These are phyloP conservation scores for Erodium trifolium DNA, from an alignment of 441 rosid species.

Conservation along the genomic window DNA sequence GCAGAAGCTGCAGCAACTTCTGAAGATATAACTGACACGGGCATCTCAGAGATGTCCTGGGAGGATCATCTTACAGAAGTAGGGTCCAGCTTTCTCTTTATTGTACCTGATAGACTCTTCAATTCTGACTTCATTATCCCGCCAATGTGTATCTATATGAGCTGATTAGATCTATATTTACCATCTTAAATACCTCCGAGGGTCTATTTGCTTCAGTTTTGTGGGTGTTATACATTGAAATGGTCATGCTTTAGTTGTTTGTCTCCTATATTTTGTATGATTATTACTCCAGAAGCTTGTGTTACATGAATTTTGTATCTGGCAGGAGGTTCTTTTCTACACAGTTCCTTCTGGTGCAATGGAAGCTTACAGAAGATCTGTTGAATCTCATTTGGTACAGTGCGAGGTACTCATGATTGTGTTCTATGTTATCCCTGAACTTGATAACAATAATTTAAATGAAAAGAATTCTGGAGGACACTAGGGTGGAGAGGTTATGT, in stretches of 20 bases:
- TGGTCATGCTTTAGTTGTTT: background rate
- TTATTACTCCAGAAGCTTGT: slow-evolving; percentile 2
- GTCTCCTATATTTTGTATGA: background rate
- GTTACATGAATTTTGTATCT: slow-evolving; percentile 18
- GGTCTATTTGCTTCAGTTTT: slow-evolving; percentile 7
- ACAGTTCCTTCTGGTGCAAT: slow-evolving; percentile 83
- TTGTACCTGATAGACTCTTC: slow-evolving; percentile 11
- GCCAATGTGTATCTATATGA: background rate
- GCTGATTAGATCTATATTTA: background rate
- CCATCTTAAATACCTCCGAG: background rate
- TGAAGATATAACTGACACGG: slow-evolving; percentile 45
- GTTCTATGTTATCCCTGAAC: slow-evolving; percentile 9
- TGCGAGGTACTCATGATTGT: slow-evolving; percentile 45
- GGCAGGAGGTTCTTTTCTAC: slow-evolving; percentile 95
- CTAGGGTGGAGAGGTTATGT: background rate
- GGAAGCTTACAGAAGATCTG: slow-evolving; percentile 67
- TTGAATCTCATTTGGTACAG: slow-evolving; percentile 63
- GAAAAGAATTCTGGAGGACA: too few relatives aligned
- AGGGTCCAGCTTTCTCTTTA: slow-evolving; percentile 24
- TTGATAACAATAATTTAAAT: background rate
- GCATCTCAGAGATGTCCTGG: slow-evolving; percentile 51
- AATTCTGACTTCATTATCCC: background rate
- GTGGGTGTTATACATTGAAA: slow-evolving; percentile 6
- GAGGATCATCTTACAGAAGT: slow-evolving; percentile 83
- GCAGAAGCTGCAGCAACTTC: slow-evolving; percentile 63